A percentile compares a stretch with the other conserved stretches of the same genome.
These are phyloP conservation scores for Larix sibirica DNA, from an alignment of 83 land plant species.

Conservation along the genomic window DNA sequence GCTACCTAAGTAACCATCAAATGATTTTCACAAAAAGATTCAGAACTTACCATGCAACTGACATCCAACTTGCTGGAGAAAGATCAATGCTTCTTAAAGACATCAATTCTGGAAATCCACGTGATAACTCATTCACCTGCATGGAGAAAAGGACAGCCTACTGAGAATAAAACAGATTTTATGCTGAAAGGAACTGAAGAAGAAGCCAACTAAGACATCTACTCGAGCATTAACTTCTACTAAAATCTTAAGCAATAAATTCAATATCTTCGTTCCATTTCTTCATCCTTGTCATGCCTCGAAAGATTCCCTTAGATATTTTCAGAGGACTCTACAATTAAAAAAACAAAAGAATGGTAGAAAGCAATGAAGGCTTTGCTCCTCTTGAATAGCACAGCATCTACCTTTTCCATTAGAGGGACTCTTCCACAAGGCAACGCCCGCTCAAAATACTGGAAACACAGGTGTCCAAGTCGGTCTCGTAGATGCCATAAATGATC, in stretches of 20 bases:
- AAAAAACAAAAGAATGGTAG: neutral
- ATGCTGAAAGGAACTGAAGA: neutral
- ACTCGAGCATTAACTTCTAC: neutral
- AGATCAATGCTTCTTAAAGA: conserved; percentile 66
- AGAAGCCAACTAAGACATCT: neutral
- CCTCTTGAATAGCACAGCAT: neutral
- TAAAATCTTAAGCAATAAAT: neutral
- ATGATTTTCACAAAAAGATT: neutral
- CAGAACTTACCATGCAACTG: conserved; percentile 70
- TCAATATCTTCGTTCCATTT: neutral
- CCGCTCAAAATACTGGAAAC: conserved; percentile 63
- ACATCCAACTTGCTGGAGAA: conserved; percentile 87
- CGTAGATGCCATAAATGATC: conserved; percentile 25
- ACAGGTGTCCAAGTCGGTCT: conserved; percentile 57
- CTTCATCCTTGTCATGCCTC: neutral
- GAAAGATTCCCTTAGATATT: neutral
- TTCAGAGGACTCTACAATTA: neutral
- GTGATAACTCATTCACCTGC: conserved; percentile 56
- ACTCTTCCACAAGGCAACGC: conserved; percentile 63
- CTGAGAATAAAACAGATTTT: neutral
- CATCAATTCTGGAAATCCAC: conserved; percentile 50
- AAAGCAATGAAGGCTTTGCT: neutral
- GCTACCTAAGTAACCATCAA: neutral
- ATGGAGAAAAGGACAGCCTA: neutral
- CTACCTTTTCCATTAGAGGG: conserved; percentile 73